A percentile compares a stretch with the other conserved stretches of the same genome.
Evolutionary conservation across 176 grass and related monocot species (phyloP).

Genomic region (Areca catechu): DNA sequence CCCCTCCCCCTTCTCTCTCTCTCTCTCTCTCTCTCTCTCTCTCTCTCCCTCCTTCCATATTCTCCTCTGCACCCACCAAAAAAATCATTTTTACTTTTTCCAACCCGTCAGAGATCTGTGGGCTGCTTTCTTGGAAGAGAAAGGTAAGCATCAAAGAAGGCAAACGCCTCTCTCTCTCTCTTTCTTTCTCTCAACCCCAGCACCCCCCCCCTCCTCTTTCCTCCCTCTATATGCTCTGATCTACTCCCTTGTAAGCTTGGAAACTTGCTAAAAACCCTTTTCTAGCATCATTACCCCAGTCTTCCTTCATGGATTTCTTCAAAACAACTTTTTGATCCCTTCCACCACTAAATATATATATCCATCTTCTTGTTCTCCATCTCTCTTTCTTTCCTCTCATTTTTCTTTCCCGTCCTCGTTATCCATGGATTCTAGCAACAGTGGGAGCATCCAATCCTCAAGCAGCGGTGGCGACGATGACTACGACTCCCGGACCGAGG

Average conservation of each 20-base stretch:
- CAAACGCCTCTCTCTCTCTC: not conserved
- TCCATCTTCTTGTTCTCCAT: not conserved
- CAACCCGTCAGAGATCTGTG: no score
- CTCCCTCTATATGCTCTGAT: no score
- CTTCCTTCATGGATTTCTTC: slow-evolving; percentile 1
- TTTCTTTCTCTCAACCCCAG: not conserved
- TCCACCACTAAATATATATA: no score
- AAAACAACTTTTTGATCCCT: slow-evolving; percentile 18
- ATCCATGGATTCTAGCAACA: slow-evolving; percentile 77
- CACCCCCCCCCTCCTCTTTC: no score
- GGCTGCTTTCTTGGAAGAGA: no score
- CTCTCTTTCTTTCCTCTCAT: not conserved
- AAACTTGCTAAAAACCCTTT: not conserved
- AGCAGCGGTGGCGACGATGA: slow-evolving; percentile 61
- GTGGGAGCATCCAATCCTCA: slow-evolving; percentile 69
- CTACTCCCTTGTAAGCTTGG: no score
- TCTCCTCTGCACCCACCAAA: no score
- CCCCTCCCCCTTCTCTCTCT: slow-evolving; percentile 8
- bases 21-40: slow-evolving; percentile 2
- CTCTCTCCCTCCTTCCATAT: not conserved
- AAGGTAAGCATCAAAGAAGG: no score
- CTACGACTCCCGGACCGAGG: slow-evolving; percentile 34
- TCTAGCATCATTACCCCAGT: slow-evolving; percentile 11
- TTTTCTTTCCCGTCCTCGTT: not conserved
- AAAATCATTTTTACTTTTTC: no score